Base-by-base conservation (phyloP, 768 basidiomycete genomes). In the Podaxis mareebaensis region DNA sequence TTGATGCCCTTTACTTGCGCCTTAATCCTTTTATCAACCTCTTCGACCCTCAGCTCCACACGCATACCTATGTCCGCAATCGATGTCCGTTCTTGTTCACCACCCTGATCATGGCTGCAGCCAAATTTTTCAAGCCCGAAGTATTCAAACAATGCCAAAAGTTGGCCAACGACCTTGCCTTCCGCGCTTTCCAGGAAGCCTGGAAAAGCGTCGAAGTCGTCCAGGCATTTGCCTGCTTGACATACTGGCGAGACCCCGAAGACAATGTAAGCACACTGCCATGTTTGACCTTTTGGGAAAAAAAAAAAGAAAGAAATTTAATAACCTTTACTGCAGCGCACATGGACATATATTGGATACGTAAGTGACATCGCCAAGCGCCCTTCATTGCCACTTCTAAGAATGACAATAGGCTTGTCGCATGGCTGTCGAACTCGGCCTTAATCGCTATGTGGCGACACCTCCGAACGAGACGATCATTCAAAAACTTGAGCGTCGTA, bases 11-110 rank as follows among this genome's bases (percentile, higher is more conserved):
- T 71, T 93, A 91, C 76, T 71, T 91, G 60, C 90, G 92, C 64
- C 83, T 95, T 58, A 95, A 95, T 72, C 92, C 93, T 12, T 93
- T 95, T 74, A 87, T 95, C 76, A 92, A 91, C 71, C 80, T 95
- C 36, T 93, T 96, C 71, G 94, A 95, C 77, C 91, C 93, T 40
- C 78, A 84, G n/a, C 77, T 96, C 39, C 95, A 96, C 73, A 88
- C 94, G 0, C 81, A 89, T 55, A 70, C 79, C 39, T 95, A 94
- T 73, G 87, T 95, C 69, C 92, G 95, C 69, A 78, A 82, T 22
- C 88, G 85, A 65, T 95, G 88, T 59, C 88, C 91, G 1, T 87
- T 96, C 73, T 82, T 96, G 61, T 95, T 95, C 77, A 91, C 93
- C 20, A 86, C 89, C 26, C 83, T 96, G 61, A 80, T 95, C 69